Percentiles rank a stretch among this genome's conserved stretches.
Conservation (phyloP, 805 yeast species). For the Candida loeiensis region DNA sequence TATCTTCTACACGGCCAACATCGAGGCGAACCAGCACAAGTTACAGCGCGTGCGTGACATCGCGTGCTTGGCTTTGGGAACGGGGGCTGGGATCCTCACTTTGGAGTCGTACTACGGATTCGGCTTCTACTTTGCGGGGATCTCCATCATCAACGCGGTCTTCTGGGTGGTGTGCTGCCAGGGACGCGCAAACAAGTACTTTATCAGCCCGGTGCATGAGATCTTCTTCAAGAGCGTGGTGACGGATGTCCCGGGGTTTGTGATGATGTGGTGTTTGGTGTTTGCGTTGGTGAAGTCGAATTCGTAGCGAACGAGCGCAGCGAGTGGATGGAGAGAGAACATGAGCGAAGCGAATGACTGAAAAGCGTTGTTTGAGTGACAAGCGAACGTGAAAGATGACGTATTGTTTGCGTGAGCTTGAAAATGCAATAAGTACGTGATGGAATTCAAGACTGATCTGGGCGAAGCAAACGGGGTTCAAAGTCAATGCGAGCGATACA, state of each 20-base stretch:
- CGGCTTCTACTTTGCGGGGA: constrained; percentile 32
- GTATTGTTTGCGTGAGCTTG: too few relatives aligned
- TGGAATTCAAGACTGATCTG: too few relatives aligned
- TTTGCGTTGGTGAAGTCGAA: constrained; percentile 36
- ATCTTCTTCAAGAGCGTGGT: constrained; percentile 32
- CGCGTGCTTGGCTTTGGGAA: constrained; percentile 35
- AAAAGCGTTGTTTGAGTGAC: too few relatives aligned
- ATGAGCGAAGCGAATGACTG: too few relatives aligned
- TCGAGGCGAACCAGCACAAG: constrained; percentile 28
- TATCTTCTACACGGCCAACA: constrained; percentile 22
- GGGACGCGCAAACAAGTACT: constrained; percentile 21
- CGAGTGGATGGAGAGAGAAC: background rate
- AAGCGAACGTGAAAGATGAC: too few relatives aligned
- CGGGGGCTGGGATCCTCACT: constrained; percentile 39
- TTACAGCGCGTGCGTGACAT: constrained; percentile 34
- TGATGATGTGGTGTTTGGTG: constrained; percentile 49
- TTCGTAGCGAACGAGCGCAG: background rate
- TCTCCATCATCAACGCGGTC: constrained; percentile 26
- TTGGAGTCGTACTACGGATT: constrained; percentile 37
- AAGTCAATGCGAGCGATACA: too few relatives aligned
- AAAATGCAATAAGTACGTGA: too few relatives aligned
- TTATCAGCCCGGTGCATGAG: constrained; percentile 29
- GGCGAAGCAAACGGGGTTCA: too few relatives aligned
- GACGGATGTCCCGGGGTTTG: constrained; percentile 35
- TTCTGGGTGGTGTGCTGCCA: constrained; percentile 33